These are phyloP conservation scores for Linnemannia zychae DNA, from an alignment of 192 early-diverging fungal species.

Conservation along the genomic window DNA sequence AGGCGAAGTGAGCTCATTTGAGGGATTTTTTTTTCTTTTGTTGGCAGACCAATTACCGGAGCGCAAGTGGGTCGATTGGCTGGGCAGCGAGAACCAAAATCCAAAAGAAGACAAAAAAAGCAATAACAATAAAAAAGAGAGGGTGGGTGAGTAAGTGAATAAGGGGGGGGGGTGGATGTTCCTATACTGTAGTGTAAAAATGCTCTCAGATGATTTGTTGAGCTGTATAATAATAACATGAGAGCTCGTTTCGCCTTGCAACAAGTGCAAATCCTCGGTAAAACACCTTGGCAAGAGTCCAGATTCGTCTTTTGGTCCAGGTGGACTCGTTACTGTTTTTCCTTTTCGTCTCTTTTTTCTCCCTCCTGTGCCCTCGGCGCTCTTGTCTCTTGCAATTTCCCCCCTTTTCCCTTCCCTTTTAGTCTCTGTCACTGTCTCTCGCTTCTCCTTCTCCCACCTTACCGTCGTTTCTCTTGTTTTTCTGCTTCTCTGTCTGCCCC, in stretches of 20 bases:
- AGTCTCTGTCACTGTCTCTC: not conserved
- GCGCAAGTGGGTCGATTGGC: not conserved
- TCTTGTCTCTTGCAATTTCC: not conserved
- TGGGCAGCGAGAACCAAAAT: not conserved
- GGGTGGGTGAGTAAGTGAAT: not conserved
- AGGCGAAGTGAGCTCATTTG: conserved; percentile 4
- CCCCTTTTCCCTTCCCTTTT: not conserved
- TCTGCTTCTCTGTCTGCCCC: not conserved
- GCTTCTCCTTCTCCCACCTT: not conserved
- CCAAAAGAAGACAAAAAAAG: not conserved
- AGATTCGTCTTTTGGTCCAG: not conserved
- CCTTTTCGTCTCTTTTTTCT: not conserved
- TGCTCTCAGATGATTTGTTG: conserved; percentile 11
- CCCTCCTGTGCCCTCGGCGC: not conserved
- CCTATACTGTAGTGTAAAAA: not conserved
- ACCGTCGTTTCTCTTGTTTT: not conserved
- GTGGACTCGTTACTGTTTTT: not conserved
- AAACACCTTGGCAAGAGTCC: not conserved
- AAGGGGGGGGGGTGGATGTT: not conserved
- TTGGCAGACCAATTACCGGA: not conserved
- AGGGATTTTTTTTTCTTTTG: not conserved
- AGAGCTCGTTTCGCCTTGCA: not conserved
- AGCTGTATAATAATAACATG: not conserved
- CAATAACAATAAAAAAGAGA: no score
- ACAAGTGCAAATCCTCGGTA: not conserved